Evolutionary conservation across 768 basidiomycete genomes (phyloP).

Genomic region (Xanthoconium stramineum): DNA sequence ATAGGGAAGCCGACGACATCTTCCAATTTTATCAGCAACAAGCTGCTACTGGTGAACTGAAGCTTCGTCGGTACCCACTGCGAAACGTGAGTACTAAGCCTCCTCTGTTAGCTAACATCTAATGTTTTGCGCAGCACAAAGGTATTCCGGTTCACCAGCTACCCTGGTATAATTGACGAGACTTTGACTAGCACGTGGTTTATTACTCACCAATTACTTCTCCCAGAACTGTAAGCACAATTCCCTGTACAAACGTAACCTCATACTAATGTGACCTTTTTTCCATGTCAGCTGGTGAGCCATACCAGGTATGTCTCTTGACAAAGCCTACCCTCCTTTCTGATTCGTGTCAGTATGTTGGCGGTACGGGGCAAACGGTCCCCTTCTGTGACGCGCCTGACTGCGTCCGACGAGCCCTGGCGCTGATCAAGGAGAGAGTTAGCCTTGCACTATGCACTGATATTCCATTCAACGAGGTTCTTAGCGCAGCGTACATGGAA

Average conservation of each 20-base stretch:
- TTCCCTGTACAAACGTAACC: not conserved
- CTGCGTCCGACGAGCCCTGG: conserved; percentile 56
- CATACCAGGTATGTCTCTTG: conserved; percentile 59
- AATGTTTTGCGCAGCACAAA: conserved; percentile 55
- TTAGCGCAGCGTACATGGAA: conserved; percentile 84
- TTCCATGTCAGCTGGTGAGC: conserved; percentile 59
- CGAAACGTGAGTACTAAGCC: conserved; percentile 47
- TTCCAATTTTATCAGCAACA: conserved; percentile 67
- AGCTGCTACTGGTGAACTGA: conserved; percentile 51
- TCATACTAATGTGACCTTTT: not conserved
- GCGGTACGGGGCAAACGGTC: conserved; percentile 69
- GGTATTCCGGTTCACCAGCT: conserved; percentile 36
- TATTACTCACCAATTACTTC: conserved; percentile 75
- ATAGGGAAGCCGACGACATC: conserved; percentile 48
- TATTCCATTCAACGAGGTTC: conserved; percentile 68
- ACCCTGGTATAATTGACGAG: conserved; percentile 4
- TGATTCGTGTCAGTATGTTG: conserved; percentile 60
- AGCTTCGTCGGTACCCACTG: conserved; percentile 71
- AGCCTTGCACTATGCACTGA: conserved; percentile 39
- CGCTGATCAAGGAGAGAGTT: conserved; percentile 57
- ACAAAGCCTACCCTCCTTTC: not conserved
- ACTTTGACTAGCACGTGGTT: conserved; percentile 54
- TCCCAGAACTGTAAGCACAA: conserved; percentile 71
- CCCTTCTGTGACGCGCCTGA: conserved; percentile 56
- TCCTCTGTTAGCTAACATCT: conserved; percentile 5